Evolutionary conservation across 2,329 filamentous ascomycete species (phyloP), one percentile per base, ranked within the genome.

Genomic region (Arthrobotrys megalospora): DNA sequence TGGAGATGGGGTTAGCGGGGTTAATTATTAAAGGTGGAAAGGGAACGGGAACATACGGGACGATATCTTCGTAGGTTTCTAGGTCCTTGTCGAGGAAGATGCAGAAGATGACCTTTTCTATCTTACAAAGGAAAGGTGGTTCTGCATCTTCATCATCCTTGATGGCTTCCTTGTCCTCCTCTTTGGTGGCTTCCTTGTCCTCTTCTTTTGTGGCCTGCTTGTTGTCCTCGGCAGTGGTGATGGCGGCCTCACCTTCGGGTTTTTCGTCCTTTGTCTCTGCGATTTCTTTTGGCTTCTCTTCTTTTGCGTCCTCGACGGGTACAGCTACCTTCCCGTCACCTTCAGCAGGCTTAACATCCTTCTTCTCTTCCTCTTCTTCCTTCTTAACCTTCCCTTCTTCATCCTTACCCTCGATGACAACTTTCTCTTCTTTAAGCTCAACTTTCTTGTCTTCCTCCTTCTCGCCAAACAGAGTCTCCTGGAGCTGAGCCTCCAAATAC

Each of bases 51-150:
- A 89, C 92, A 87, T 85, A 97, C 94, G 94, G 92, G 10, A 97
- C 84, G 41, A 87, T 85, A 24, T 88, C 81, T 64, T 90, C 87
- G 83, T 98, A 98, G 0, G 92, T 91, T 45, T 86, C 84, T 76
- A 92, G 89, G 81, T 98, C 94, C 85, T 94, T 94, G 66, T 86
- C 84, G 83, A 92, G 87, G 84, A 97, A 97, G 14, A 91, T 92
- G 82, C 94, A 94, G 85, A 98, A 97, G 16, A 97, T 87, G 11
- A 98, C 89, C 81, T 90, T 89, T 52, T 93, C 89, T 34, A 97
- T 84, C 81, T 87, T 88, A 47, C 28, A 48, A 1, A 65, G 7
- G 32, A 71, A 71, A 21, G 66, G 66, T 7, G 28, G 47, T 11
- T 52, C n/a, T 48, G 48, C 21, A 53, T 82, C 69, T 83, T 86